phyloP scores from a whole-genome alignment of 768 basidiomycete genomes.

The Collybiopsis confluens region DNA sequence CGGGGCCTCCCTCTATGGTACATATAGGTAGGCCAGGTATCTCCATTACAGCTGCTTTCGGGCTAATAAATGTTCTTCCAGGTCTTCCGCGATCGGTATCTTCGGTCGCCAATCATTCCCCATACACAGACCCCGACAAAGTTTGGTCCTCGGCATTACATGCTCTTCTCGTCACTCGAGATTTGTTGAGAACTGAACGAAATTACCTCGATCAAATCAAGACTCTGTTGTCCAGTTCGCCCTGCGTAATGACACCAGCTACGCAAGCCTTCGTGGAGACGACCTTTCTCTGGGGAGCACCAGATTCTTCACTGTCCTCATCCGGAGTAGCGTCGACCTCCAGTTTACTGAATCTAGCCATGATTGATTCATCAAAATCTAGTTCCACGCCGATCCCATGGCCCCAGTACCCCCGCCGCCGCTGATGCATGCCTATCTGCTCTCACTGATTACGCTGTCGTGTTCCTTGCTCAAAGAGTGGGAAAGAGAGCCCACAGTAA shows the following conservation, averaged over 20 bases:
- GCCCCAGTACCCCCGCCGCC: constrained; percentile 28
- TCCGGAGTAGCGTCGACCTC: constrained; percentile 2
- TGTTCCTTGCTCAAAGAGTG: constrained; percentile 32
- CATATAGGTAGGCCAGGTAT: neutral
- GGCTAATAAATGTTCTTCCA: neutral
- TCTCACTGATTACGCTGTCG: constrained; percentile 36
- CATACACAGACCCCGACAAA: neutral
- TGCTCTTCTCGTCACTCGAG: constrained; percentile 41
- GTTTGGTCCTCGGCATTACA: constrained; percentile 25
- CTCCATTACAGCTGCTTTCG: neutral
- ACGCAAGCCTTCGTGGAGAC: constrained; percentile 3
- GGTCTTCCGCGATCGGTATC: neutral
- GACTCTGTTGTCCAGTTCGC: constrained; percentile 32
- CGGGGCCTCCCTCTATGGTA: neutral
- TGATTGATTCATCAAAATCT: neutral
- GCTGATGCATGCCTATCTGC: constrained; percentile 35
- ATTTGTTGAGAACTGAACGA: constrained; percentile 43
- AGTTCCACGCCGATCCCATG: constrained; percentile 12
- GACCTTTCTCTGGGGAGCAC: neutral
- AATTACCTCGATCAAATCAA: constrained; percentile 36
- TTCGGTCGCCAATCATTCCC: neutral
- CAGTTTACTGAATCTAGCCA: neutral
- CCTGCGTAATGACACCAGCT: constrained; percentile 13
- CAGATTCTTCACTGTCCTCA: constrained; percentile 14
- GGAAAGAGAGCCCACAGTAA: constrained; percentile 47